phyloP scores from a whole-genome alignment of 2,329 filamentous ascomycete species.

The Fusarium multiceps region DNA sequence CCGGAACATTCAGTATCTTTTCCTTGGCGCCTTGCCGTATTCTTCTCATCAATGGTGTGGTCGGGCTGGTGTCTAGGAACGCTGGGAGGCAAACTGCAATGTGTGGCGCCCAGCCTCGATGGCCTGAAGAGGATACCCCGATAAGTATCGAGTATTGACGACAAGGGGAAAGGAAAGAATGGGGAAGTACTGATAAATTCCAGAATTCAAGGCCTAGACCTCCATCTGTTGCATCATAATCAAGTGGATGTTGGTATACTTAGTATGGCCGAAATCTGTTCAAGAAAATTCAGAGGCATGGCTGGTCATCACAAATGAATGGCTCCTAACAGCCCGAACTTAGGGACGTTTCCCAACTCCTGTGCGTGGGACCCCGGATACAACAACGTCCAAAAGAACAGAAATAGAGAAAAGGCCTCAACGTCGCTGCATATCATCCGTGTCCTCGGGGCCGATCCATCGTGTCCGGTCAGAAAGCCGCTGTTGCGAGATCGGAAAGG shows the following conservation, averaged over 20 bases:
- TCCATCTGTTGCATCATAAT: constrained; percentile 1
- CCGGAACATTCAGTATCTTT: constrained; percentile 29
- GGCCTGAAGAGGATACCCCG: constrained; percentile 18
- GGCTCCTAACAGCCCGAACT: constrained; percentile 3
- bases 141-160: constrained; percentile 6
- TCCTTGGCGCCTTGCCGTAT: constrained; percentile 28
- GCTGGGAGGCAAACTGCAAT: constrained; percentile 39
- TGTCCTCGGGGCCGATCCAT: constrained; percentile 14
- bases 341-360: neutral
- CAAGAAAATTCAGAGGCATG: constrained; percentile 5
- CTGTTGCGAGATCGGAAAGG: constrained; percentile 26
- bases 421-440: constrained; percentile 33
- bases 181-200: constrained; percentile 5
- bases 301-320: neutral
- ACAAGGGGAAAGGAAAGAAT: constrained; percentile 2
- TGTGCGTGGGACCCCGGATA: constrained; percentile 5
- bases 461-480: constrained; percentile 4
- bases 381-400: constrained; percentile 3
- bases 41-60: constrained; percentile 29
- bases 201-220: constrained; percentile 24
- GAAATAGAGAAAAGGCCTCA: constrained; percentile 21
- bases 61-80: constrained; percentile 31
- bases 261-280: neutral
- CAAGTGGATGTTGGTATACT: constrained; percentile 1
- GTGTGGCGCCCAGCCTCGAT: constrained; percentile 37